These are phyloP conservation scores for Talaromyces liani DNA, from an alignment of 495 filamentous ascomycete genomes.

Conservation along the genomic window DNA sequence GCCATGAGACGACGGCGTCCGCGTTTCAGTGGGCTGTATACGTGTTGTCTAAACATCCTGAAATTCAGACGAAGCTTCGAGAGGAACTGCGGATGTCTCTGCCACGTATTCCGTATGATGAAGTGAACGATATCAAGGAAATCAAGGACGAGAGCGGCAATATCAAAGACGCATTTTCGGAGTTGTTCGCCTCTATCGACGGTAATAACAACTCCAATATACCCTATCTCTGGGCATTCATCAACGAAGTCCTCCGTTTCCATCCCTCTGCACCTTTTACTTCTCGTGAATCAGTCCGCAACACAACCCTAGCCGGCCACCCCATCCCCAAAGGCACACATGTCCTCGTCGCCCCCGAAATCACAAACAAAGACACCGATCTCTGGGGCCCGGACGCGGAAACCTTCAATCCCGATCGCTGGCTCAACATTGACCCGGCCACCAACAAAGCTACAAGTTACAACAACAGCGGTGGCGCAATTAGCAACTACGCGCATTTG, in stretches of 20 bases:
- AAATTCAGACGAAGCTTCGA: constrained; percentile 50
- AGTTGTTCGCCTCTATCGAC: background rate
- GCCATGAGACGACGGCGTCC: constrained; percentile 71
- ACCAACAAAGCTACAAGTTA: background rate
- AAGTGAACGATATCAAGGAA: background rate
- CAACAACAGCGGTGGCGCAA: constrained; percentile 42
- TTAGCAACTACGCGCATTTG: constrained; percentile 64
- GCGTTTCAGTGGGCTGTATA: constrained; percentile 56
- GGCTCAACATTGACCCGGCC: constrained; percentile 44
- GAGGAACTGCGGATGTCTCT: constrained; percentile 55
- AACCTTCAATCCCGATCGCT: constrained; percentile 75
- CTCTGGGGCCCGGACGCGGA: constrained; percentile 82
- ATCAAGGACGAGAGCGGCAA: constrained; percentile 20
- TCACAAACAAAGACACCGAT: constrained; percentile 63
- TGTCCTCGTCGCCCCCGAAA: constrained; percentile 41
- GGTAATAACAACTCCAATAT: constrained; percentile 32
- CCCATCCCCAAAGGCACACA: constrained; percentile 48
- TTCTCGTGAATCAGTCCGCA: constrained; percentile 50
- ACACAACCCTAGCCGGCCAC: constrained; percentile 55
- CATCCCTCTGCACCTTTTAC: constrained; percentile 55
- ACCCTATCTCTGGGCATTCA: constrained; percentile 54
- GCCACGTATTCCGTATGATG: constrained; percentile 38
- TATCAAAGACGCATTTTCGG: background rate
- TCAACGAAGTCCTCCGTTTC: constrained; percentile 53
- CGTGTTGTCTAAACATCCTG: constrained; percentile 49